Evolutionary conservation across 805 yeast species (phyloP).

Genomic region (Saturnispora besseyi): DNA sequence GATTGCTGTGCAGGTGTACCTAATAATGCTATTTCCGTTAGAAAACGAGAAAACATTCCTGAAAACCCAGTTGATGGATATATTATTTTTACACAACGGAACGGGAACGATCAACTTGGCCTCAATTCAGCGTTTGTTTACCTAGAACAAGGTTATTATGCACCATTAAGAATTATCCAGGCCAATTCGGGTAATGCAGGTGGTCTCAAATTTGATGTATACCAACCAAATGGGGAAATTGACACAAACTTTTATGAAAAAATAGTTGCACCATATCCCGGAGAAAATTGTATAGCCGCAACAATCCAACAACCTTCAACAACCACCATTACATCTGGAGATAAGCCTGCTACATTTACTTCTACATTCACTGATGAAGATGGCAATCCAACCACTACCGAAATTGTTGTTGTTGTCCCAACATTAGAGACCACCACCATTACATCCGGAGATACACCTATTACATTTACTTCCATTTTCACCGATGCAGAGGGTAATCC

Average conservation of each 20-base stretch:
- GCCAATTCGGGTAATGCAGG: background rate
- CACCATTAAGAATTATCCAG: slow-evolving; percentile 8
- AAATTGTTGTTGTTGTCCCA: background rate
- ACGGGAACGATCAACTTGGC: background rate
- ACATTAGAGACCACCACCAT: background rate
- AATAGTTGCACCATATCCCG: background rate
- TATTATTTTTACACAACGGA: slow-evolving; percentile 8
- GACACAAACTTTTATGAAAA: background rate
- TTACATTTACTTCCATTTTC: background rate
- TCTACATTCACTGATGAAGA: background rate
- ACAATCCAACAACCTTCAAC: background rate
- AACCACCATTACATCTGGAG: background rate
- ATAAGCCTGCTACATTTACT: background rate
- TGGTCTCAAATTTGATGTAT: background rate
- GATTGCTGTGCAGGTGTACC: slow-evolving; percentile 26
- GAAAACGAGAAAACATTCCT: too few relatives aligned
- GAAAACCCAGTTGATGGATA: background rate
- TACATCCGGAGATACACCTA: background rate
- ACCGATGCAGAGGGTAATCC: background rate
- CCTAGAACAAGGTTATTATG: slow-evolving; percentile 1
- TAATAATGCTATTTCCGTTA: too few relatives aligned
- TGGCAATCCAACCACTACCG: background rate
- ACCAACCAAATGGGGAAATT: background rate
- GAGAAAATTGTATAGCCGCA: background rate
- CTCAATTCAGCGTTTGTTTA: slow-evolving; percentile 1